Conservation (phyloP, 495 filamentous ascomycete species). For the Niebla homalea region DNA sequence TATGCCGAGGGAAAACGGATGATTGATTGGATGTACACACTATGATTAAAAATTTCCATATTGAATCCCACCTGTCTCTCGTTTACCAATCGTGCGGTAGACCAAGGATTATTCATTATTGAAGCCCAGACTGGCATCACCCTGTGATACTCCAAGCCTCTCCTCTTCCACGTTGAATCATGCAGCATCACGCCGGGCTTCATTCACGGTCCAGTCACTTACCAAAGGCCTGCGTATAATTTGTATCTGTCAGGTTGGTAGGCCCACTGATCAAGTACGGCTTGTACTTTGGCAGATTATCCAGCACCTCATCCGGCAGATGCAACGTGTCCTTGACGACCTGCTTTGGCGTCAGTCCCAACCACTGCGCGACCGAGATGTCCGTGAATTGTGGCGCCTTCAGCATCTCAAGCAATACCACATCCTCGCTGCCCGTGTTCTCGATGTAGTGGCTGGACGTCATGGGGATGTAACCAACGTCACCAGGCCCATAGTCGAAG, state of each 20-base stretch:
- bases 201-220: no score
- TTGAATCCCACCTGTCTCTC: no score
- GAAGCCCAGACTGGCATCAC: no score
- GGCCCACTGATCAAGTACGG: slow-evolving; percentile 40
- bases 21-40: no score
- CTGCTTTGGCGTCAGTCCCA: slow-evolving; percentile 49
- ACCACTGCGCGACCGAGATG: slow-evolving; percentile 49
- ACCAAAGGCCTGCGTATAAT: neutral
- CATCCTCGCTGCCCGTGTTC: slow-evolving; percentile 55
- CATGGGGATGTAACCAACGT: slow-evolving; percentile 56
- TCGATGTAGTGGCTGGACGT: slow-evolving; percentile 59
- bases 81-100: no score
- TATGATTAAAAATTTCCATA: no score
- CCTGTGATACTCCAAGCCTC: no score
- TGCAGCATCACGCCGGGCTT: no score
- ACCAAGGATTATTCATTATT: no score
- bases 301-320: slow-evolving; percentile 40
- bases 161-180: no score
- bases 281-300: slow-evolving; percentile 46
- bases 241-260: slow-evolving; percentile 4
- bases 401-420: slow-evolving; percentile 58
- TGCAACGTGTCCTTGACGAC: slow-evolving; percentile 52
- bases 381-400: slow-evolving; percentile 53
- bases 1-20: no score
- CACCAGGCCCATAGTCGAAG: slow-evolving; percentile 64